phyloP scores from a whole-genome alignment of 2,329 filamentous ascomycete species.

The Domatiomyces globalis region DNA sequence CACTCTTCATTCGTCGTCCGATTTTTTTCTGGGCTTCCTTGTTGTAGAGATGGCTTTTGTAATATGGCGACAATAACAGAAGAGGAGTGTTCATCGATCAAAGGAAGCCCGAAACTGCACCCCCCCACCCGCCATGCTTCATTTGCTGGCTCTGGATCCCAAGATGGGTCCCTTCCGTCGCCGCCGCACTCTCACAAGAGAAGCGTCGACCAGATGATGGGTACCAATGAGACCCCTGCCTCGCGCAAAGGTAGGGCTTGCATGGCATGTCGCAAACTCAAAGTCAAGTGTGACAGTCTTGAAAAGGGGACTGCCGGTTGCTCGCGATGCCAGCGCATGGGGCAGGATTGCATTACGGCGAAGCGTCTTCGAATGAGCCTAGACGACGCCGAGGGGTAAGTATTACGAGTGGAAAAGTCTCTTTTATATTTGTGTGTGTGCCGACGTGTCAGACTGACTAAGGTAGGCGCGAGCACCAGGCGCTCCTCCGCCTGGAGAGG shows the following conservation, averaged over 20 bases:
- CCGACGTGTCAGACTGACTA: background rate
- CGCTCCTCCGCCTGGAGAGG: constrained; percentile 14
- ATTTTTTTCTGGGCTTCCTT: background rate
- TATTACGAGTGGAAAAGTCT: background rate
- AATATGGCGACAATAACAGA: background rate
- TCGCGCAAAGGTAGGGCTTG: constrained; percentile 18
- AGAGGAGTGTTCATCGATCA: background rate
- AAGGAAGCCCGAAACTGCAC: background rate
- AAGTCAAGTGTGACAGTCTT: constrained; percentile 18
- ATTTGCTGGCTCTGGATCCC: background rate
- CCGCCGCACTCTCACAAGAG: constrained; percentile 9
- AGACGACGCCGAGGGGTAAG: constrained; percentile 12
- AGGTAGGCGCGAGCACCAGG: constrained; percentile 11
- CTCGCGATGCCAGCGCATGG: constrained; percentile 17
- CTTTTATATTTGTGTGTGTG: background rate
- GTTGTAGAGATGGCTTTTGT: no score
- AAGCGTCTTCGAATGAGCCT: constrained; percentile 15
- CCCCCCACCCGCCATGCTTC: background rate
- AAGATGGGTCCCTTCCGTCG: background rate
- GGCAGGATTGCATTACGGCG: constrained; percentile 16
- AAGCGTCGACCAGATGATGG: constrained; percentile 11
- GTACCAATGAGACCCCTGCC: constrained; percentile 9
- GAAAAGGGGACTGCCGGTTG: constrained; percentile 16
- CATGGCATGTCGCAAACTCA: constrained; percentile 17
- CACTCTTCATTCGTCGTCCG: background rate